phyloP scores from a whole-genome alignment of 768 basidiomycete genomes.

The Zangia roseola region DNA sequence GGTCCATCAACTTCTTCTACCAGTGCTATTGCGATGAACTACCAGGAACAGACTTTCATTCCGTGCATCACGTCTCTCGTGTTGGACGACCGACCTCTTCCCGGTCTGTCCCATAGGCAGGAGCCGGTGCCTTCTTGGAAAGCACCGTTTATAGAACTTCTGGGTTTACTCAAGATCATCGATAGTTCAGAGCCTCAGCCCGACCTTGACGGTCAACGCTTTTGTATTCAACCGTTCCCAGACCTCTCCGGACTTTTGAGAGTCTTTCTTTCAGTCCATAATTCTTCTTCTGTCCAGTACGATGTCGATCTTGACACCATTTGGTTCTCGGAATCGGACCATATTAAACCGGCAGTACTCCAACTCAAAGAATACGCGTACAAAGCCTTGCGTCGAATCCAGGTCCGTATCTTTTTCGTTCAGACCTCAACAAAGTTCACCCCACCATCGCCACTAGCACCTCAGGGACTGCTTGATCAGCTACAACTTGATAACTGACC shows the following conservation, averaged over 20 bases:
- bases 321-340: neutral
- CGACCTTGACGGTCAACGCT: neutral
- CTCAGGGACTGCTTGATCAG: neutral
- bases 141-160: slow-evolving; percentile 10
- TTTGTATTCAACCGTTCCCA: slow-evolving; percentile 14
- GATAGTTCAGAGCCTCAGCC: neutral
- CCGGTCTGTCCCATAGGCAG: neutral
- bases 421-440: neutral
- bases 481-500: neutral
- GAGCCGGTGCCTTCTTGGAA: slow-evolving; percentile 3
- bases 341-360: neutral
- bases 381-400: neutral
- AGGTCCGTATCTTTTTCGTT: neutral
- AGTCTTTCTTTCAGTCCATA: slow-evolving; percentile 9
- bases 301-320: slow-evolving; percentile 1
- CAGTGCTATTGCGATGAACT: slow-evolving; percentile 13
- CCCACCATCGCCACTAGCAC: neutral
- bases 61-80: slow-evolving; percentile 8
- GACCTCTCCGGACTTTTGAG: slow-evolving; percentile 14
- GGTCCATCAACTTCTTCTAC: neutral
- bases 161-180: slow-evolving; percentile 1
- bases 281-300: neutral
- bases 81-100: neutral
- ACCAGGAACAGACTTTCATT: neutral
- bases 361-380: neutral